Conservation (phyloP, 495 filamentous ascomycete species). For the Penicillium pancosmium region DNA sequence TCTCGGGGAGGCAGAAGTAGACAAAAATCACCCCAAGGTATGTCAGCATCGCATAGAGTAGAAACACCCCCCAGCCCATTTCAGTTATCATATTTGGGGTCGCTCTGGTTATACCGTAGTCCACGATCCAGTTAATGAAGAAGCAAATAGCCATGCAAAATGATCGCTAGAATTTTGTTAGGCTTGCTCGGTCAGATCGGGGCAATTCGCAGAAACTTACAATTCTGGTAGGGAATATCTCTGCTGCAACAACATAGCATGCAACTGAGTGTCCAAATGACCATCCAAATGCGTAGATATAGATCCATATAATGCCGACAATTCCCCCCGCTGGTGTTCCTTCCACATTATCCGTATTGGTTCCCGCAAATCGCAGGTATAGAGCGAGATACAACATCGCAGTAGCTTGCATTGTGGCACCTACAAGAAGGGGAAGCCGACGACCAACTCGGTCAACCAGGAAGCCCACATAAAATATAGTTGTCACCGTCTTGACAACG, state of each 20-base stretch:
- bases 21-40: slow-evolving; percentile 32
- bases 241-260: slow-evolving; percentile 30
- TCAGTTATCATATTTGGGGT: slow-evolving; percentile 33
- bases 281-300: slow-evolving; percentile 61
- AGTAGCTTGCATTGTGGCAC: slow-evolving; percentile 62
- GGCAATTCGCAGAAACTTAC: slow-evolving; percentile 12
- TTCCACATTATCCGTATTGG: slow-evolving; percentile 47
- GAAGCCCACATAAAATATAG: slow-evolving; percentile 58
- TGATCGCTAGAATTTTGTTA: slow-evolving; percentile 12
- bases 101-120: slow-evolving; percentile 30
- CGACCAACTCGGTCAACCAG: slow-evolving; percentile 57
- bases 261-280: slow-evolving; percentile 32
- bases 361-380: slow-evolving; percentile 46
- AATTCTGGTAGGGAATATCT: slow-evolving; percentile 31
- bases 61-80: slow-evolving; percentile 33
- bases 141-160: slow-evolving; percentile 31
- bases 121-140: slow-evolving; percentile 30
- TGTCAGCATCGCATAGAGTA: slow-evolving; percentile 30
- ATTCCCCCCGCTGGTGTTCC: slow-evolving; percentile 47
- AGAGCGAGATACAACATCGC: slow-evolving; percentile 71
- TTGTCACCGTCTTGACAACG: slow-evolving; percentile 50
- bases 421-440: slow-evolving; percentile 58
- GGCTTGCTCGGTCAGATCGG: not conserved
- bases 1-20: slow-evolving; percentile 32
- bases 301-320: slow-evolving; percentile 64